These are phyloP conservation scores for Elongisporangium undulatum DNA, from an alignment of 352 stramenopile genomes.

Conservation along the genomic window DNA sequence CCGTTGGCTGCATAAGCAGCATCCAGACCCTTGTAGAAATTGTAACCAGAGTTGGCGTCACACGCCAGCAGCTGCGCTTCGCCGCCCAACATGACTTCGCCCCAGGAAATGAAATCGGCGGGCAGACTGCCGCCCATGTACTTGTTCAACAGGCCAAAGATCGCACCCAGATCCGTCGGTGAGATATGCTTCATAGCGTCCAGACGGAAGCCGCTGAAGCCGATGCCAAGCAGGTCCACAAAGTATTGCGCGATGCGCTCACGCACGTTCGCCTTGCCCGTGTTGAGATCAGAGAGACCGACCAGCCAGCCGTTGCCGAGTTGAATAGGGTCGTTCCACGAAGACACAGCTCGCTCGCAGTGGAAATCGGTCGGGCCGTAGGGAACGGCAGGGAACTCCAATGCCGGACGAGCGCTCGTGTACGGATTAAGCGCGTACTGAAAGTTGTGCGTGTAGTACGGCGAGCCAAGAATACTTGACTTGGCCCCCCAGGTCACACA, in stretches of 20 bases:
- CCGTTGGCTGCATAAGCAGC: constrained; percentile 31
- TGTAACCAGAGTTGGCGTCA: constrained; percentile 48
- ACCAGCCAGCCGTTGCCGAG: constrained; percentile 42
- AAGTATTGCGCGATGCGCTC: constrained; percentile 72
- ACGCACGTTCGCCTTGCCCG: constrained; percentile 45
- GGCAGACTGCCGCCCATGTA: constrained; percentile 62
- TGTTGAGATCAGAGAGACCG: constrained; percentile 50
- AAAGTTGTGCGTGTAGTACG: constrained; percentile 44
- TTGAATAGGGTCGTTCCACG: constrained; percentile 30
- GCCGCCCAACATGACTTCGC: constrained; percentile 34
- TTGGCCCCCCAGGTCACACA: constrained; percentile 33
- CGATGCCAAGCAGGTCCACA: constrained; percentile 61
- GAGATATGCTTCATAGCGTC: constrained; percentile 66
- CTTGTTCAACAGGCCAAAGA: constrained; percentile 40
- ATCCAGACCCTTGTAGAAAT: constrained; percentile 61
- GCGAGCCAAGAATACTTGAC: constrained; percentile 28
- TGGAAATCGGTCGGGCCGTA: constrained; percentile 62
- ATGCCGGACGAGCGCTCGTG: constrained; percentile 33
- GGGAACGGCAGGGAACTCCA: constrained; percentile 58
- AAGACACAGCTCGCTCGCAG: constrained; percentile 36
- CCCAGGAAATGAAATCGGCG: constrained; percentile 59
- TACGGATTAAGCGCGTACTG: constrained; percentile 36
- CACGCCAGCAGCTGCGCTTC: constrained; percentile 43
- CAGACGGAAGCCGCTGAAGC: constrained; percentile 61
- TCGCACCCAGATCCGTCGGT: constrained; percentile 40